Conservation (phyloP, 1,139 yeast species). For the Candida sp. region DNA sequence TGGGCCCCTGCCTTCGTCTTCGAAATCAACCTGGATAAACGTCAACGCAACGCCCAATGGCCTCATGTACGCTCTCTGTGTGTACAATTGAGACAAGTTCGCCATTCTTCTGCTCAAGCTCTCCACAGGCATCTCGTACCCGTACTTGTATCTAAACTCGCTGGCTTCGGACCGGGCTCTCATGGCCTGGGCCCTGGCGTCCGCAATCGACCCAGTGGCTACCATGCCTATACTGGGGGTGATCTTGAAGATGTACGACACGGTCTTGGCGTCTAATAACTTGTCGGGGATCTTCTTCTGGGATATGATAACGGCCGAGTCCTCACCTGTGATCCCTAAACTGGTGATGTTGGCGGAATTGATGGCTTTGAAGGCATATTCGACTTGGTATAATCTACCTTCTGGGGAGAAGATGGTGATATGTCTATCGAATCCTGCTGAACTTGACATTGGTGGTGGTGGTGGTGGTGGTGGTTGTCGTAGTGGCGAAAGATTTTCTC, state of each 20-base stretch:
- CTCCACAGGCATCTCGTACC: slow-evolving; percentile 97
- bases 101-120: slow-evolving; percentile 96
- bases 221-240: slow-evolving; percentile 88
- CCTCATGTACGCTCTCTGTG: slow-evolving; percentile 99
- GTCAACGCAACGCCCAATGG: slow-evolving; percentile 95
- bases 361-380: slow-evolving; percentile 97
- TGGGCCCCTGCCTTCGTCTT: slow-evolving; percentile 92
- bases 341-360: slow-evolving; percentile 92
- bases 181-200: slow-evolving; percentile 88
- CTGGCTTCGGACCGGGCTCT: slow-evolving; percentile 96
- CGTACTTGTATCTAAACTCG: slow-evolving; percentile 92
- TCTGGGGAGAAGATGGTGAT: slow-evolving; percentile 98
- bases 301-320: slow-evolving; percentile 87
- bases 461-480: background rate
- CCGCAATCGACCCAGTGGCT: slow-evolving; percentile 96
- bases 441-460: slow-evolving; percentile 33
- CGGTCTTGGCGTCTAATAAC: slow-evolving; percentile 84
- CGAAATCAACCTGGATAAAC: slow-evolving; percentile 68
- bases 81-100: slow-evolving; percentile 90
- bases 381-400: slow-evolving; percentile 96
- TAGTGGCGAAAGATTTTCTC: slow-evolving; percentile 9
- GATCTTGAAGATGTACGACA: slow-evolving; percentile 82
- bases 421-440: slow-evolving; percentile 98
- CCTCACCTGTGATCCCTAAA: slow-evolving; percentile 84
- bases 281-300: slow-evolving; percentile 98